Evolutionary conservation across 495 filamentous ascomycete genomes (phyloP).

Genomic region (Sordaria brevicollis): DNA sequence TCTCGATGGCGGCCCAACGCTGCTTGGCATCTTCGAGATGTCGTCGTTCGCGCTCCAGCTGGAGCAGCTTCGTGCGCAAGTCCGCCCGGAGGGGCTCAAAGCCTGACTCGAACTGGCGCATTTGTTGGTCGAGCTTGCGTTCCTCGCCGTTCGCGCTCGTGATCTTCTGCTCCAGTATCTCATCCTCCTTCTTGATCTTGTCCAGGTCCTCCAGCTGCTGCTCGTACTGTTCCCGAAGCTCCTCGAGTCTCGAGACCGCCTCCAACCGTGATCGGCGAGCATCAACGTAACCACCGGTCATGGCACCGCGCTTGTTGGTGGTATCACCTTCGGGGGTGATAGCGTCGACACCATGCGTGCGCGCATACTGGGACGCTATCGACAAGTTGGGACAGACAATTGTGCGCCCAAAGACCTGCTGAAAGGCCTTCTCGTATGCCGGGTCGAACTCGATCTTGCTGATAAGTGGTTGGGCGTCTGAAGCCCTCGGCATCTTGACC

Average conservation of each 20-base stretch:
- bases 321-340: slow-evolving; percentile 92
- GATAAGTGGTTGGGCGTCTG: slow-evolving; percentile 78
- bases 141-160: slow-evolving; percentile 70
- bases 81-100: slow-evolving; percentile 71
- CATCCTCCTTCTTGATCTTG: slow-evolving; percentile 46
- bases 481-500: slow-evolving; percentile 69
- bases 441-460: slow-evolving; percentile 74
- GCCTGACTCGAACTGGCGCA: slow-evolving; percentile 67
- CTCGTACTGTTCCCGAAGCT: slow-evolving; percentile 67
- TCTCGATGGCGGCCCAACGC: slow-evolving; percentile 63
- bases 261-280: slow-evolving; percentile 71
- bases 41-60: slow-evolving; percentile 63
- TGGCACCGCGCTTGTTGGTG: slow-evolving; percentile 84
- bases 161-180: slow-evolving; percentile 74
- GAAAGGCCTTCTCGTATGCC: slow-evolving; percentile 72
- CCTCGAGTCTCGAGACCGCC: slow-evolving; percentile 64
- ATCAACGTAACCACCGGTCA: slow-evolving; percentile 90
- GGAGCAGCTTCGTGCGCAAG: slow-evolving; percentile 56
- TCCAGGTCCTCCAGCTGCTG: slow-evolving; percentile 39
- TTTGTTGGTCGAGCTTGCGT: slow-evolving; percentile 72
- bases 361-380: slow-evolving; percentile 77
- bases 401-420: slow-evolving; percentile 90
- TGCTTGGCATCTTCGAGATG: slow-evolving; percentile 60
- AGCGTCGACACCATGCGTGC: slow-evolving; percentile 80
- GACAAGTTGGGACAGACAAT: slow-evolving; percentile 86